Base-by-base conservation (phyloP, 768 basidiomycete genomes). In the Roridomyces roridus region DNA sequence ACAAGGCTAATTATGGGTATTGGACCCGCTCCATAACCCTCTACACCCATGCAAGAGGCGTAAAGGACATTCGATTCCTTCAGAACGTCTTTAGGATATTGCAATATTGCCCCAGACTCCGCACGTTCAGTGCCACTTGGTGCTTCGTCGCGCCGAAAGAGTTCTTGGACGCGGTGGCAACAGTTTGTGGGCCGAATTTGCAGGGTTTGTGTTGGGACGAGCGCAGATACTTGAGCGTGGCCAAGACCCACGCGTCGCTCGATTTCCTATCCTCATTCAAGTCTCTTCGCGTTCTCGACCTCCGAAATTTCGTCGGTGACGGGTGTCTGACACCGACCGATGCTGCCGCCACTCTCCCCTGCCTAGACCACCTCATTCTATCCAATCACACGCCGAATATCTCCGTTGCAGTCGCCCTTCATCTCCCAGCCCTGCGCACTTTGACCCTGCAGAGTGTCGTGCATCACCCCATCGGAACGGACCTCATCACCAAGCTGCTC, bases 1-100 rank as follows among this genome's bases (percentile, higher is more conserved):
- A 31, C 5, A 48, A 59, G 29, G 45, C 58, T 26, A 54, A 59
- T 46, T 76, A 80, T 55, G 82, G 80, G 23, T 69, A 75, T 56
- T 82, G 78, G 77, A 78, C 78, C 34, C 72, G 79, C 36, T 77
- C 81, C 57, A 70, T 84, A 35, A 81, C 82, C 55, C 66, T 84
- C 2, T 75, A 73, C 62, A 80, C 79, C 7, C 77, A 78, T 64
- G 72, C 76, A 17, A 77, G 81, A 34, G 75, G 78, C 24, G 65
- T 73, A 42, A 68, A 68, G 15, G 65, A 71, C 37, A 59, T 77
- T 15, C 67, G 60, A 4, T 84, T 74, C 63, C 71, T 83, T 43
- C 70, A 76, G 46, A 73, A 67, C 6, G 37, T 82, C 35, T 82
- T 78, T 68, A 69, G 70, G 53, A 79, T 81, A 54, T 68, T 83